Percentiles rank a stretch among this genome's conserved stretches.
These are phyloP conservation scores for Euphorbia pulcherrima DNA, from an alignment of 345 rosid species.

Conservation along the genomic window DNA sequence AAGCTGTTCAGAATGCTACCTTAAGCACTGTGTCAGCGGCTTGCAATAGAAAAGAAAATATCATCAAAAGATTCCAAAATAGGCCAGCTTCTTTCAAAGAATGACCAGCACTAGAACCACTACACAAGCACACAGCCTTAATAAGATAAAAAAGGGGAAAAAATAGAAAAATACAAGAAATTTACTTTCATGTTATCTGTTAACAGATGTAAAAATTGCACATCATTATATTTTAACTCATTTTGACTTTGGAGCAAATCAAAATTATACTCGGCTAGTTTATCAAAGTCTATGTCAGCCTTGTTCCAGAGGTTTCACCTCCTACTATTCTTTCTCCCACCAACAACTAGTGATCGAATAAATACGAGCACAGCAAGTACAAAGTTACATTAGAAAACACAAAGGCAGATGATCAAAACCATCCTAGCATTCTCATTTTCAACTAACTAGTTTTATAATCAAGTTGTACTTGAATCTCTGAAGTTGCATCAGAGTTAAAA, in stretches of 20 bases:
- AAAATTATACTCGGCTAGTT: not conserved
- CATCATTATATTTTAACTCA: not conserved
- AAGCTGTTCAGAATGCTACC: constrained; percentile 38
- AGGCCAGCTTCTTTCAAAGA: constrained; percentile 71
- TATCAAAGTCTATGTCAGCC: not conserved
- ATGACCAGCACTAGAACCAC: constrained; percentile 73
- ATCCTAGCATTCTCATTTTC: not conserved
- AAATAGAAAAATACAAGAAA: no score
- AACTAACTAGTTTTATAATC: not conserved
- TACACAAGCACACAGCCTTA: constrained; percentile 33
- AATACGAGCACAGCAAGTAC: not conserved
- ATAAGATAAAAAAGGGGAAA: constrained; percentile 11
- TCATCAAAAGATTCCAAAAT: constrained; percentile 91
- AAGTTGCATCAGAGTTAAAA: not conserved
- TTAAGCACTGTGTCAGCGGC: constrained; percentile 84
- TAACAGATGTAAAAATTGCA: not conserved
- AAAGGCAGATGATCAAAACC: not conserved
- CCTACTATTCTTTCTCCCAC: not conserved
- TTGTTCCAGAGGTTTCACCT: not conserved
- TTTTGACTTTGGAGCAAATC: not conserved
- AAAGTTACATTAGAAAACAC: not conserved
- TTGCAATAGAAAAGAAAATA: constrained; percentile 78
- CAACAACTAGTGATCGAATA: not conserved
- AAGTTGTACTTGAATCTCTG: not conserved
- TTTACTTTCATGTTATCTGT: not conserved